Evolutionary conservation across 164 flowering plant genomes (phyloP), one percentile per base, ranked within the genome.

Genomic region (Taxillus chinensis): DNA sequence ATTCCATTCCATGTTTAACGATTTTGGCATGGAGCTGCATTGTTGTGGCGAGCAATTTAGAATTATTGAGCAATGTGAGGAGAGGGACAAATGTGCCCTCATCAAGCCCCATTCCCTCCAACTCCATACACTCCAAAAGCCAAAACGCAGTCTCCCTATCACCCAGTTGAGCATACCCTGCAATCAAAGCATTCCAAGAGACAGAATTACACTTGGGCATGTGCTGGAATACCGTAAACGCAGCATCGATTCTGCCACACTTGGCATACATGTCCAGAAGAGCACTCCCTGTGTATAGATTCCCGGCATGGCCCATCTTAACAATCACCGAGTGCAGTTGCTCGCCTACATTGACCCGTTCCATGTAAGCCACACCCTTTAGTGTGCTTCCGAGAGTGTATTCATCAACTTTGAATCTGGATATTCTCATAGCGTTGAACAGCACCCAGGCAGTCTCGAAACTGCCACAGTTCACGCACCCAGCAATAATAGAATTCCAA

Each of bases 181-280:
- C 75, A 53, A 90, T 83, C 60, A 90, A 45, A 4, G 89, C 86
- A 77, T 88, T 90, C 90, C 95, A 90, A 3, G 92, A 80, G 8
- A 88, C 89, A 39, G 67, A 56, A 45, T 86, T 88, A 4, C 78
- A 79, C 41, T 73, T 72, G 0, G 72, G 69, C 67, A 86, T 81
- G 69, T 27, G 10, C 58, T 69, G 68, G 68, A 90, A 86, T 50
- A 82, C 79, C 57, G 16, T 56, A 67, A 55, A 45, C 0, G 95
- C 88, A 72, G 85, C 92, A 57, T 71, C 78, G 58, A 87, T 74
- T 55, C 77, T 77, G 60, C 66, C 58, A 60, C 89, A 86, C 65
- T 88, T 87, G 0, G 92, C 85, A 67, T 91, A 91, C 96, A 89
- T 84, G 62, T 86, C 89, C 73, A 89, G 45, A 57, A 91, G 79